These are phyloP conservation scores for Scutellaria galericulata DNA, from an alignment of 257 asterid genomes.

Conservation along the genomic window DNA sequence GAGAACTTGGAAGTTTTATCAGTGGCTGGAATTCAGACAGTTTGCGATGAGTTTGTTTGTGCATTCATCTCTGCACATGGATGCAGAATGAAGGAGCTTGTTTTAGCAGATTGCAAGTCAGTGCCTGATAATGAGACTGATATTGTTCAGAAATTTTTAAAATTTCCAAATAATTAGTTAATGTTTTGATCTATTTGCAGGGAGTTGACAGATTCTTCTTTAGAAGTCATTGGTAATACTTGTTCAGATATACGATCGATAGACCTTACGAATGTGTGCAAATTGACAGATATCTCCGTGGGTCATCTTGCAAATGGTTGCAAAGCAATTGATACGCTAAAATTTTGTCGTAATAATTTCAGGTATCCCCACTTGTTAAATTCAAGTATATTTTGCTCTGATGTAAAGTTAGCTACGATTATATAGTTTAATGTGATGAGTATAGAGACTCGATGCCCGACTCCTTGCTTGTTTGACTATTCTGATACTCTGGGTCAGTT, in stretches of 20 bases:
- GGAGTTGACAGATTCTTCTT: slow-evolving; percentile 70
- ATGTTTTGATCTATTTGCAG: slow-evolving; percentile 46
- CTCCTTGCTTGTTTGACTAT: background rate
- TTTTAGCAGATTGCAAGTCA: slow-evolving; percentile 73
- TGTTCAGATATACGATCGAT: slow-evolving; percentile 65
- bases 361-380: slow-evolving; percentile 48
- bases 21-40: slow-evolving; percentile 67
- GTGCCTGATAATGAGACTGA: slow-evolving; percentile 40
- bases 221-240: slow-evolving; percentile 60
- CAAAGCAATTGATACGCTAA: slow-evolving; percentile 60
- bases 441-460: slow-evolving; percentile 4
- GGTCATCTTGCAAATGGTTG: slow-evolving; percentile 92
- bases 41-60: slow-evolving; percentile 68
- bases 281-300: slow-evolving; percentile 77
- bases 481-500: background rate
- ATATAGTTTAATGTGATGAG: slow-evolving; percentile 3
- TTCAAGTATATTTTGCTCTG: slow-evolving; percentile 7
- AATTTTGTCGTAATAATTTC: slow-evolving; percentile 67
- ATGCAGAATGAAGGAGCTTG: slow-evolving; percentile 79
- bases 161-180: background rate
- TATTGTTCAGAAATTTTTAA: slow-evolving; percentile 15
- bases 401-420: slow-evolving; percentile 15
- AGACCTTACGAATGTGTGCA: slow-evolving; percentile 66
- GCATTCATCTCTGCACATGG: slow-evolving; percentile 56
- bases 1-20: slow-evolving; percentile 86